These are phyloP conservation scores for Amaranthus tricolor DNA, from an alignment of 179 eudicot species.

Conservation along the genomic window DNA sequence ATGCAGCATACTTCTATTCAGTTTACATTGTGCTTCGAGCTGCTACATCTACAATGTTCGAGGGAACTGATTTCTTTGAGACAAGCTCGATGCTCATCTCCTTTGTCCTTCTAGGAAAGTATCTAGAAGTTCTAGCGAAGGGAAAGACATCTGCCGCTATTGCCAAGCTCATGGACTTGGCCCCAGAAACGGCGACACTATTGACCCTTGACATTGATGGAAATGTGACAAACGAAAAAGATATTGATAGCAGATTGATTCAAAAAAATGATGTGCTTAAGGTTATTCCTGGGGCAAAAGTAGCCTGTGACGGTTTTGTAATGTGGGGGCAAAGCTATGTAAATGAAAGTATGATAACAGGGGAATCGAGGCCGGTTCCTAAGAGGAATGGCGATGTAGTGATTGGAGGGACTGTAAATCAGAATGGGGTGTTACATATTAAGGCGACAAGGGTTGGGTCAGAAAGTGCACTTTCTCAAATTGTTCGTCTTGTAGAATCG, in stretches of 20 bases:
- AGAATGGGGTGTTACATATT: constrained; percentile 77
- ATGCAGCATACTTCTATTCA: constrained; percentile 91
- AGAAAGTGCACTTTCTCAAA: constrained; percentile 92
- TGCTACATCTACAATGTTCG: constrained; percentile 56
- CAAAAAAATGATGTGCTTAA: constrained; percentile 79
- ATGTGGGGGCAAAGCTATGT: constrained; percentile 90
- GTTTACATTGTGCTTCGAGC: constrained; percentile 74
- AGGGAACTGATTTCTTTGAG: constrained; percentile 86
- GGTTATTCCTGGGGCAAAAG: constrained; percentile 83
- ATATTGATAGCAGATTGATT: constrained; percentile 76
- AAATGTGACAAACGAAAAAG: constrained; percentile 59
- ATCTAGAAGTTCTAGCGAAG: constrained; percentile 84
- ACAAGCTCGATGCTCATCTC: constrained; percentile 93
- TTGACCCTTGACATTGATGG: constrained; percentile 58
- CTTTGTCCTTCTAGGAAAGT: constrained; percentile 90
- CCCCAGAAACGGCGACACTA: constrained; percentile 77
- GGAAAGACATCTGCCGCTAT: constrained; percentile 97
- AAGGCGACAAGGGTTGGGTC: constrained; percentile 83
- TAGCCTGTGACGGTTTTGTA: constrained; percentile 88
- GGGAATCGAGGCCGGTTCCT: constrained; percentile 81
- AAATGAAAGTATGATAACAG: constrained; percentile 95
- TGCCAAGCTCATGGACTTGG: constrained; percentile 91
- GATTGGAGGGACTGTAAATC: constrained; percentile 91
- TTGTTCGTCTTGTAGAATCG: constrained; percentile 88
- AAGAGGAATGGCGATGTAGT: constrained; percentile 76